A percentile compares a stretch with the other conserved stretches of the same genome.
These are phyloP conservation scores for Capsella rubella DNA, from an alignment of 441 rosid genomes.

Conservation along the genomic window DNA sequence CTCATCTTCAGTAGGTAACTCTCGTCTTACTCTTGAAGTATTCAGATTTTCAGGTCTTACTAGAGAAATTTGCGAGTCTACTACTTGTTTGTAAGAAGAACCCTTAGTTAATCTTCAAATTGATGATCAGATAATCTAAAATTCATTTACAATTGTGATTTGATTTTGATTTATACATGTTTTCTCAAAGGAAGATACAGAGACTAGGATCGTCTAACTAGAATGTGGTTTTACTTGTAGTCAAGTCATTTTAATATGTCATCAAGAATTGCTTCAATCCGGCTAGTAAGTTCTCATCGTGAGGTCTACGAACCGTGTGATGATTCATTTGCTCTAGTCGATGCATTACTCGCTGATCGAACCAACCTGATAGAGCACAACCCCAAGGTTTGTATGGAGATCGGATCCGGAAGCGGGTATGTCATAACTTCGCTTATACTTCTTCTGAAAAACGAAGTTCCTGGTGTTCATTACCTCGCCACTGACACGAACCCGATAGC, in stretches of 20 bases:
- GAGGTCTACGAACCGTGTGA: constrained; percentile 97
- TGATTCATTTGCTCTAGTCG: constrained; percentile 92
- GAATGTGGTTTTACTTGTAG: constrained; percentile 21
- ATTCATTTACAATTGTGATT: too few species aligned
- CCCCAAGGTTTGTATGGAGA: constrained; percentile 79
- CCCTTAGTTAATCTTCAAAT: too few species aligned
- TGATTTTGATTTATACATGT: too few species aligned
- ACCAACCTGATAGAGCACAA: constrained; percentile 61
- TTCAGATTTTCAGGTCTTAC: too few species aligned
- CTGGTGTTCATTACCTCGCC: constrained; percentile 62
- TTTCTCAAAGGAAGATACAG: too few species aligned
- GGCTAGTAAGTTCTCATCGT: constrained; percentile 79
- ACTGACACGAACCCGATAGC: constrained; percentile 80
- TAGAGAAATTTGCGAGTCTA: too few species aligned
- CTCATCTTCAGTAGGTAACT: too few species aligned
- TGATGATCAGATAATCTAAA: too few species aligned
- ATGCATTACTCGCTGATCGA: constrained; percentile 81
- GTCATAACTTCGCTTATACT: constrained; percentile 92
- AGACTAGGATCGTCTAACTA: neutral
- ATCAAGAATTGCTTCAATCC: constrained; percentile 69
- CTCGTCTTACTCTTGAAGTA: too few species aligned
- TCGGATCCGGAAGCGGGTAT: constrained; percentile 96
- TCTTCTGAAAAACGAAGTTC: constrained; percentile 58
- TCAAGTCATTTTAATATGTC: constrained; percentile 50
- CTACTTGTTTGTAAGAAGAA: too few species aligned